Evolutionary conservation across 225 moss, liverwort and hornwort genomes (phyloP).

Genomic region (Bryoerythrophyllum caledonicum): DNA sequence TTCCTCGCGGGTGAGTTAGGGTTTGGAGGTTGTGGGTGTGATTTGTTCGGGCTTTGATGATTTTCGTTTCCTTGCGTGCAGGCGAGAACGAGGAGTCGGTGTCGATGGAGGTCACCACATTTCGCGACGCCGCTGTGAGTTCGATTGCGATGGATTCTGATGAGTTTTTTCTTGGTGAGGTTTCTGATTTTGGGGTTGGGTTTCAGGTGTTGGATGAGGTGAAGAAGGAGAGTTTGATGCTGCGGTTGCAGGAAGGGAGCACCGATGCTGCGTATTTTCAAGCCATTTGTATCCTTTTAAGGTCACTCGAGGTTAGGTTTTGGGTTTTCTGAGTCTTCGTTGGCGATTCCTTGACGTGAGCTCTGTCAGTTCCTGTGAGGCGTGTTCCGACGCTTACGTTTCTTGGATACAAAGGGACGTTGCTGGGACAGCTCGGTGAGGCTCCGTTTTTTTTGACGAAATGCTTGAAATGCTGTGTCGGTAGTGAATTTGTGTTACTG

Average conservation of each 20-base stretch:
- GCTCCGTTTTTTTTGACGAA: constrained; percentile 17
- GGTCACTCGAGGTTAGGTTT: not conserved
- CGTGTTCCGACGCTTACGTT: constrained; percentile 45
- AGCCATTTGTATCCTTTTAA: constrained; percentile 53
- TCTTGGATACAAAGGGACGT: constrained; percentile 46
- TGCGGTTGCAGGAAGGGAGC: constrained; percentile 50
- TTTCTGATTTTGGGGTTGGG: not conserved
- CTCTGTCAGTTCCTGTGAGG: constrained; percentile 36
- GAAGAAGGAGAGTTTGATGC: constrained; percentile 48
- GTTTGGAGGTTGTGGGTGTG: not conserved
- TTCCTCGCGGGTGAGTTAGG: constrained; percentile 42
- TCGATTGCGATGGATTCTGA: not conserved
- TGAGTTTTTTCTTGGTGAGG: not conserved
- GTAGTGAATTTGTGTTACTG: constrained; percentile 2
- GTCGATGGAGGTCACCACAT: constrained; percentile 50
- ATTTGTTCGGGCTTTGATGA: not conserved
- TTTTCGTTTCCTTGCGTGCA: constrained; percentile 11
- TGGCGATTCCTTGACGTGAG: constrained; percentile 20
- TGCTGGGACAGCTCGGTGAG: constrained; percentile 57
- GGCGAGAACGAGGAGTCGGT: constrained; percentile 52
- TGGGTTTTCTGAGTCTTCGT: not conserved
- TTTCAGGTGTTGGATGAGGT: constrained; percentile 55
- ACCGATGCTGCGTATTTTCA: constrained; percentile 47
- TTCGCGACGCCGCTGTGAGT: constrained; percentile 38
- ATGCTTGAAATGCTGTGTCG: not conserved